Evolutionary conservation across 257 asterid species (phyloP).

Genomic region (Capsicum rhomboideum): DNA sequence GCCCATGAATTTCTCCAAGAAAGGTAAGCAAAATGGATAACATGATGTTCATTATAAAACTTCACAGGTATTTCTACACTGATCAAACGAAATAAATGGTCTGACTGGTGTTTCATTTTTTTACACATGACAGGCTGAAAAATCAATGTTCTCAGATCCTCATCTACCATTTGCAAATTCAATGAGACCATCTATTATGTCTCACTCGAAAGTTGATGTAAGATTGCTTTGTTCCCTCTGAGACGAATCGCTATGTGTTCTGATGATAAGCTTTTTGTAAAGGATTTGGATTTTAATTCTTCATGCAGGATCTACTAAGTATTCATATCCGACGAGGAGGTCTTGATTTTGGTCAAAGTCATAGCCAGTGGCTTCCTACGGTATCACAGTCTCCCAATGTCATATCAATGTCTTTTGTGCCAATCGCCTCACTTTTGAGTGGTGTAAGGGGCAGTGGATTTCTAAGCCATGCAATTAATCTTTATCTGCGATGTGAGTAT

Average conservation of each 20-base stretch:
- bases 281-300: slow-evolving; percentile 1
- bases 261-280: not conserved
- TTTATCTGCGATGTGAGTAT: slow-evolving; percentile 84
- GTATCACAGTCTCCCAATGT: slow-evolving; percentile 77
- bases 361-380: slow-evolving; percentile 84
- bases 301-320: slow-evolving; percentile 66
- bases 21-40: not conserved
- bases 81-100: not conserved
- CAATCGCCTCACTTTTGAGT: slow-evolving; percentile 74
- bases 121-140: slow-evolving; percentile 36
- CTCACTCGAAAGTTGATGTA: slow-evolving; percentile 75
- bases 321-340: slow-evolving; percentile 78
- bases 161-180: slow-evolving; percentile 52
- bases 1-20: not conserved
- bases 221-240: slow-evolving; percentile 3
- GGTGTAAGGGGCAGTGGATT: slow-evolving; percentile 87
- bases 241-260: not conserved
- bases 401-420: slow-evolving; percentile 90
- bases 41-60: not conserved
- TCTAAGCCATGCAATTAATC: slow-evolving; percentile 81
- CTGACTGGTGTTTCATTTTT: not conserved
- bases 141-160: slow-evolving; percentile 55
- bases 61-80: not conserved
- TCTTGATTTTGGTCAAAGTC: slow-evolving; percentile 67
- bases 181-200: slow-evolving; percentile 47